These are phyloP conservation scores for Cucurbita maxima DNA, from an alignment of 306 rosid species.

Conservation along the genomic window DNA sequence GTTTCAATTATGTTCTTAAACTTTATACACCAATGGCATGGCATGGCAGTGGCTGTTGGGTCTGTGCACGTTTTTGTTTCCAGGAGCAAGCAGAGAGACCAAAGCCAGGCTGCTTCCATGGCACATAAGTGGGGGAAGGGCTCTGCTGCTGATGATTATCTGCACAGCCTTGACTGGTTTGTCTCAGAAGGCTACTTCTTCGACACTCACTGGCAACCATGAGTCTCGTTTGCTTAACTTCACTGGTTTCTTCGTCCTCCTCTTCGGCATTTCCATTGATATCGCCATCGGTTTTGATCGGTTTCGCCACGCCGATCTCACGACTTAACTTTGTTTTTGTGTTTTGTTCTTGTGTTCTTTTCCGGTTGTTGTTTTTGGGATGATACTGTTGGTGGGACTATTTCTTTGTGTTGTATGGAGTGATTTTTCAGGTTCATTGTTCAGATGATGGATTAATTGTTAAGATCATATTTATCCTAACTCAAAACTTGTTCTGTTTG, in stretches of 20 bases:
- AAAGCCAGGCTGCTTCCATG: constrained; percentile 22
- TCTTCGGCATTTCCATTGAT: constrained; percentile 63
- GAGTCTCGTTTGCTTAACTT: constrained; percentile 43
- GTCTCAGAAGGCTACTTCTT: constrained; percentile 36
- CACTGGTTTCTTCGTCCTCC: constrained; percentile 44
- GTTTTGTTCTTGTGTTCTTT: neutral
- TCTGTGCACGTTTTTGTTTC: constrained; percentile 25
- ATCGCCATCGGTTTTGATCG: constrained; percentile 23
- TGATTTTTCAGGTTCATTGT: neutral
- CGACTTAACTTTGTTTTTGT: neutral
- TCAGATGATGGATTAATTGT: neutral
- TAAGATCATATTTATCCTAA: neutral
- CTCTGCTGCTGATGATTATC: constrained; percentile 49
- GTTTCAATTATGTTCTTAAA: too few species aligned
- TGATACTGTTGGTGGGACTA: neutral
- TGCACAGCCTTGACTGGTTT: constrained; percentile 68
- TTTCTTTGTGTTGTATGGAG: neutral
- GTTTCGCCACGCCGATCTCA: neutral
- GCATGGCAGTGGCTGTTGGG: constrained; percentile 53
- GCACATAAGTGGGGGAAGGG: constrained; percentile 58
- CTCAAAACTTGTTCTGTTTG: neutral
- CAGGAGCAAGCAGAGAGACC: neutral
- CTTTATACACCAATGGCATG: too few species aligned
- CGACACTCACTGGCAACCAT: neutral
- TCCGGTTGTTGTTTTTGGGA: neutral